These are phyloP conservation scores for Coemansia sp. DNA, from an alignment of 371 early-diverging fungal genomes.

Conservation along the genomic window DNA sequence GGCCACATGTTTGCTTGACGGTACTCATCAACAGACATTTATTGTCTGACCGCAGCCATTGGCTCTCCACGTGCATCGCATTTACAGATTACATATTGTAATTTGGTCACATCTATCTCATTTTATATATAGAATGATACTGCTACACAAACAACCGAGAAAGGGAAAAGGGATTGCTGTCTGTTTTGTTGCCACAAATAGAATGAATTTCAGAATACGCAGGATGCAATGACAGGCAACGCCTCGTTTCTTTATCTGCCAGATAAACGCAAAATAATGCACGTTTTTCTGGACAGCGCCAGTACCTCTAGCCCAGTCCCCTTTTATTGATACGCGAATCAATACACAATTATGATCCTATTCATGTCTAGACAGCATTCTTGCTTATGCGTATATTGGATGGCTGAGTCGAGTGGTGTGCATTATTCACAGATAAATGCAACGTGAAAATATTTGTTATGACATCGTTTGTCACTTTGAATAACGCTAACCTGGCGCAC, in stretches of 20 bases:
- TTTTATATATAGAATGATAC: background rate
- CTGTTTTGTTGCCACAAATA: background rate
- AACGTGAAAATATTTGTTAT: too few species aligned
- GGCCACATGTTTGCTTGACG: too few species aligned
- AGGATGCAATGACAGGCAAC: background rate
- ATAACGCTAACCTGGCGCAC: background rate
- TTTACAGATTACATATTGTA: constrained; percentile 1
- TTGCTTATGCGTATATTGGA: constrained; percentile 1
- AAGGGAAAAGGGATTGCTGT: background rate
- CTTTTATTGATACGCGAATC: background rate
- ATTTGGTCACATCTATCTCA: background rate
- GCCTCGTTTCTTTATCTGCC: background rate
- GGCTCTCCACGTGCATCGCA: constrained; percentile 2
- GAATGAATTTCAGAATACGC: background rate
- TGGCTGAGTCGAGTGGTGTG: background rate
- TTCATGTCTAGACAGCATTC: too few species aligned
- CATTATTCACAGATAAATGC: constrained; percentile 1
- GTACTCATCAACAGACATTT: too few species aligned
- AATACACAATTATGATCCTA: too few species aligned
- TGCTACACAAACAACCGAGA: too few species aligned
- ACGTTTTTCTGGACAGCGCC: background rate
- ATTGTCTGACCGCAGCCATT: too few species aligned
- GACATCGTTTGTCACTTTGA: background rate
- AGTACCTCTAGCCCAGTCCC: background rate
- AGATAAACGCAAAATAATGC: background rate